phyloP scores from a whole-genome alignment of 2,329 filamentous ascomycete species.

The Ascocoryne sarcoides region DNA sequence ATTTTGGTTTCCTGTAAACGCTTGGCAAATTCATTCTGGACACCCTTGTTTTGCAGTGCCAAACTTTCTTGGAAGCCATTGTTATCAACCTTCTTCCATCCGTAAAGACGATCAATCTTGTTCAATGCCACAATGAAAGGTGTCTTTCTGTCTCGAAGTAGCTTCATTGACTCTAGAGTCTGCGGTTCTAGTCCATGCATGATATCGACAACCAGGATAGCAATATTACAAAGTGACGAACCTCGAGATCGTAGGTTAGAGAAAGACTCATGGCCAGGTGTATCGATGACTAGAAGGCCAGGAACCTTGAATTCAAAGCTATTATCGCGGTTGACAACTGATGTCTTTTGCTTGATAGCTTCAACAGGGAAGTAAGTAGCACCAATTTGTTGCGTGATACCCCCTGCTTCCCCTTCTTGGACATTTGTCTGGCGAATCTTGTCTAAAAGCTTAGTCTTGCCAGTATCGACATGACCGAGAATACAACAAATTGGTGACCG shows the following conservation, averaged over 20 bases:
- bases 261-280: slow-evolving; percentile 99
- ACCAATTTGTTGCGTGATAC: slow-evolving; percentile 99
- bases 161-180: slow-evolving; percentile 92
- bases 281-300: slow-evolving; percentile 93
- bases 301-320: slow-evolving; percentile 96
- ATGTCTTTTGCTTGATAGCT: slow-evolving; percentile 83
- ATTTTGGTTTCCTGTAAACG: slow-evolving; percentile 86
- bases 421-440: slow-evolving; percentile 98
- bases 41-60: slow-evolving; percentile 80
- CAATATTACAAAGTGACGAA: slow-evolving; percentile 98
- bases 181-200: slow-evolving; percentile 99
- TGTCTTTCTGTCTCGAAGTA: slow-evolving; percentile 87
- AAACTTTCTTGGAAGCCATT: slow-evolving; percentile 95
- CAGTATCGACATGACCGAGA: slow-evolving; percentile 98
- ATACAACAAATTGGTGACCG: slow-evolving; percentile 99
- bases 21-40: slow-evolving; percentile 90
- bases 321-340: slow-evolving; percentile 84
- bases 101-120: slow-evolving; percentile 99
- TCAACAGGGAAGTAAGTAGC: slow-evolving; percentile 98
- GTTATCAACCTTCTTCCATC: slow-evolving; percentile 98
- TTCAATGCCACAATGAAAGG: slow-evolving; percentile 98
- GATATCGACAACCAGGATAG: slow-evolving; percentile 97
- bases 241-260: slow-evolving; percentile 94
- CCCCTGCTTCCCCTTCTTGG: slow-evolving; percentile 96
- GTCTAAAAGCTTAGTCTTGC: slow-evolving; percentile 98